Evolutionary conservation across 2,329 filamentous ascomycete species (phyloP), one percentile per base, ranked within the genome.

Genomic region (Aspergillus sp.): DNA sequence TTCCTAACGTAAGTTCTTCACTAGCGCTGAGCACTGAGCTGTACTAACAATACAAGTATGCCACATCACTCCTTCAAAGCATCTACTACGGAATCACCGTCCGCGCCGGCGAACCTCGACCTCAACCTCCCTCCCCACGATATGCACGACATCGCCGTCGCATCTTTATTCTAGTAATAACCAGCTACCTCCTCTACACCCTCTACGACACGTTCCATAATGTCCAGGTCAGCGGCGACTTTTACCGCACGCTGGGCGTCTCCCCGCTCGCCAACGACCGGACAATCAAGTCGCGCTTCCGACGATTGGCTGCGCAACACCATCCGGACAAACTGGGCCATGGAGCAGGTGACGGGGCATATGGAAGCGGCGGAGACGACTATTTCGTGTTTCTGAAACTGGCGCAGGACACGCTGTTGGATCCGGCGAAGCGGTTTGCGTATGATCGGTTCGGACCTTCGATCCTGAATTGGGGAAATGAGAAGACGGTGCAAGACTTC

Each of bases 131-230:
- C 81, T 87, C 66, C 76, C 77, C 82, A 2, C 83, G 83, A 55
- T 88, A 81, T 66, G 75, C 78, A 53, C 77, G 79, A 49, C 88
- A 97, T 73, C 85, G 89, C 51, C 86, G 86, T 49, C 81, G 83
- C 59, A 91, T 96, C 65, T 84, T 93, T 66, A 85, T 91, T 63
- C 74, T 85, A 57, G 88, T 97, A 60, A 85, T 97, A 44, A 75
- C 85, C 43, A 72, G 81, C 51, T 98, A 97, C 72, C 86, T 97
- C 33, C 71, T 85, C 55, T 96, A 95, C 76, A 95, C 90, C 42
- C 82, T 97, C 60, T 93, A 90, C 73, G 91, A 97, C 72, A 86
- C 89, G 60, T 88, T 95, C 76, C 83, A 87, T 73, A 83, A 88
- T 53, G 77, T 95, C 23, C 85, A 82, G 53, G 74, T 78, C 41